Base-by-base conservation (phyloP, 2,329 filamentous ascomycete genomes). In the Monascus ruber region DNA sequence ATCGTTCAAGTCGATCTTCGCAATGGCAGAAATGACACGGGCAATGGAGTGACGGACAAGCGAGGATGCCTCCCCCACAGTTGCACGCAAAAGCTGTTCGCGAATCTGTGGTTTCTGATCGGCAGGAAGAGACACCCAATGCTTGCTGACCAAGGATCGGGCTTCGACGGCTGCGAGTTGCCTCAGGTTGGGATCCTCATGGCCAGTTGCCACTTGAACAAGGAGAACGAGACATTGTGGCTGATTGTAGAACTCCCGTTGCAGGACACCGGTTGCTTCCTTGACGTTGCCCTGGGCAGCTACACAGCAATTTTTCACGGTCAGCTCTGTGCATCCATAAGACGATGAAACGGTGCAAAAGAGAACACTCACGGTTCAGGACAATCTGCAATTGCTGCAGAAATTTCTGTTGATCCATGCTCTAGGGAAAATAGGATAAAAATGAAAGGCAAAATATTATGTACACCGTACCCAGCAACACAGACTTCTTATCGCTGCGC, bases 151-250 rank as follows among this genome's bases (percentile, higher is more conserved):
- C 34, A 94, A 74, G 54, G 86, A 82, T 44, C 86, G 74, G 26
- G 84, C 83, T 73, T 96, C 88, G 47, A 96, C 86, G 38, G 88
- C 85, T 38, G 91, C 87, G 49, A 94, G 76, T 72, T 96, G 91
- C 56, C 87, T 83, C 40, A 95, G 73, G 50, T 80, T 76, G 35
- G 74, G 62, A 56, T 73, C 70, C 44, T 79, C 71, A 64, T 94
- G 82, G 42, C 82, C 85, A 53, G 86, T 83, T 51, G 93, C 75
- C 55, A 95, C 80, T 66, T 95, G 86, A 51, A 96, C 77, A 46
- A 96, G 81, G 54, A 85, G 79, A 40, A 89, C 74, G 42, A 96
- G 78, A 10, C 86, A 85, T 55, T 87, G 77, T 31, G 89, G 83
- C 51, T 86, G 77, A 55, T 79, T 81, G 71, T 94, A 96, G 73